These are phyloP conservation scores for Cystobasidium onofrii DNA, from an alignment of 768 basidiomycete species.

Conservation along the genomic window DNA sequence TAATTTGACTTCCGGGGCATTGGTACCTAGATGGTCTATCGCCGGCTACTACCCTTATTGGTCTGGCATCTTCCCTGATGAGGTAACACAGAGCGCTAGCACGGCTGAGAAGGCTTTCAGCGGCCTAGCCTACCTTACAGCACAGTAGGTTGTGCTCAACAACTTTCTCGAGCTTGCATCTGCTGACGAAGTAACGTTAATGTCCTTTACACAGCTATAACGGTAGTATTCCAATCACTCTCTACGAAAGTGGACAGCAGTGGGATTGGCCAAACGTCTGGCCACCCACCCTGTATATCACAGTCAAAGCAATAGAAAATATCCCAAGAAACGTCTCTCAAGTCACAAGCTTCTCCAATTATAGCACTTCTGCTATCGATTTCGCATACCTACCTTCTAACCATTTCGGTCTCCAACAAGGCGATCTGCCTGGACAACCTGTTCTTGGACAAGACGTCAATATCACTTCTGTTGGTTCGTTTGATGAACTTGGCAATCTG, in stretches of 20 bases:
- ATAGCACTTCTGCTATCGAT: slow-evolving; percentile 52
- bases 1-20: slow-evolving; percentile 61
- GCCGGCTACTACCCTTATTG: slow-evolving; percentile 68
- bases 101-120: slow-evolving; percentile 68
- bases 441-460: slow-evolving; percentile 43
- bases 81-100: slow-evolving; percentile 54
- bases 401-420: slow-evolving; percentile 72
- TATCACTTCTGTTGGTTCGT: neutral
- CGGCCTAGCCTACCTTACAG: slow-evolving; percentile 65
- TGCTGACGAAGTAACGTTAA: neutral
- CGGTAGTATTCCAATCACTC: slow-evolving; percentile 73
- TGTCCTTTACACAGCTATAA: slow-evolving; percentile 54
- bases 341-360: slow-evolving; percentile 50
- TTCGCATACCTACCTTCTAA: slow-evolving; percentile 63
- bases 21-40: slow-evolving; percentile 60
- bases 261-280: slow-evolving; percentile 70
- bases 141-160: slow-evolving; percentile 46
- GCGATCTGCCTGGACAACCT: slow-evolving; percentile 62
- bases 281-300: slow-evolving; percentile 68
- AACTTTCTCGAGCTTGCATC: neutral
- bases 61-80: slow-evolving; percentile 72
- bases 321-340: slow-evolving; percentile 65
- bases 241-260: slow-evolving; percentile 68
- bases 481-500: slow-evolving; percentile 46
- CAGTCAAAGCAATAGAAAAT: slow-evolving; percentile 64